phyloP scores from a whole-genome alignment of 768 basidiomycete genomes.

The Mycena epipterygia region DNA sequence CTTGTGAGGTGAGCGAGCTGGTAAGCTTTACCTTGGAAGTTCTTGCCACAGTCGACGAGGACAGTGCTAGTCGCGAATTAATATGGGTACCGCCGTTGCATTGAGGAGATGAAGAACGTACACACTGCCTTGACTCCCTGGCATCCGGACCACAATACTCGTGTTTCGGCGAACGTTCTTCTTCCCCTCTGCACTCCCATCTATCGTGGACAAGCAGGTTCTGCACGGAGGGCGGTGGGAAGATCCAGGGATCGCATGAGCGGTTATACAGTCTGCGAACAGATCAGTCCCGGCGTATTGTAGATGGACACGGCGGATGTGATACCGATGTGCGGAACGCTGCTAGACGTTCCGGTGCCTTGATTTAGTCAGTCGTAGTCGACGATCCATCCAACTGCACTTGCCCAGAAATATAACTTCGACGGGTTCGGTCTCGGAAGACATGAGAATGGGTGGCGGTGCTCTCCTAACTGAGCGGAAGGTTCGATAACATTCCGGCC shows the following conservation, averaged over 20 bases:
- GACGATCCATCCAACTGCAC: neutral
- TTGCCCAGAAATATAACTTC: conserved; percentile 28
- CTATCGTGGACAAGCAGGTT: conserved; percentile 77
- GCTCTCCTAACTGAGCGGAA: too few species aligned
- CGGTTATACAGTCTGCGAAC: conserved; percentile 77
- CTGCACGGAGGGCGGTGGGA: conserved; percentile 58
- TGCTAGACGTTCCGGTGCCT: conserved; percentile 33
- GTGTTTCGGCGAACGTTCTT: conserved; percentile 91
- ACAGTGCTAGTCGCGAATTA: conserved; percentile 65
- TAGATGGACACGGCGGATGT: conserved; percentile 54
- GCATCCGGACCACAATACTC: conserved; percentile 72
- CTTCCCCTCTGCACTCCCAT: conserved; percentile 71
- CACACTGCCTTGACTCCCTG: conserved; percentile 58
- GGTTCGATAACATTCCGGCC: too few species aligned
- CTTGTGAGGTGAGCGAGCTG: conserved; percentile 60
- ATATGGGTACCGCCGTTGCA: neutral
- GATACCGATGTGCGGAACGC: conserved; percentile 31
- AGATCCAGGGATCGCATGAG: conserved; percentile 56
- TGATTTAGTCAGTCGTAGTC: neutral
- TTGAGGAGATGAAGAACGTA: conserved; percentile 52
- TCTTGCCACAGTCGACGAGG: conserved; percentile 90
- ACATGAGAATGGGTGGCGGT: neutral
- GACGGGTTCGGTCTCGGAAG: conserved; percentile 1
- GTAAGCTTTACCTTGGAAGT: conserved; percentile 64
- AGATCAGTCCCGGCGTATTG: neutral